Evolutionary conservation across 495 filamentous ascomycete species (phyloP).

Genomic region (Neurospora sublineolata): DNA sequence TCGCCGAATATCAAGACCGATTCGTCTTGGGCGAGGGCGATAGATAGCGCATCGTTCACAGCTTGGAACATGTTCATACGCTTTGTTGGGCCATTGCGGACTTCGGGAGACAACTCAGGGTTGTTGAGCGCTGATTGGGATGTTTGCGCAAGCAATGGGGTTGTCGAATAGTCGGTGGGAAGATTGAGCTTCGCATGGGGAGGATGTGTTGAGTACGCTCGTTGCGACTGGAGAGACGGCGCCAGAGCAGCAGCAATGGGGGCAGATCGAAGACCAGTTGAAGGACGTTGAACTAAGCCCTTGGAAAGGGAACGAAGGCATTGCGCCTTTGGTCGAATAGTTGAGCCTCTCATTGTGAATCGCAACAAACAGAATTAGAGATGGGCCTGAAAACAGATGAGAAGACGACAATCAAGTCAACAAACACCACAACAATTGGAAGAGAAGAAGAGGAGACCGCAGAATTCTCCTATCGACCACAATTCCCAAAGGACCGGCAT

Average conservation of each 20-base stretch:
- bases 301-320: not conserved
- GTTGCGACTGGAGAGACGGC: not conserved
- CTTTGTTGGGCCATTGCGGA: slow-evolving; percentile 59
- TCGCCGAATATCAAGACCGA: slow-evolving; percentile 88
- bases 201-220: slow-evolving; percentile 36
- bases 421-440: not conserved
- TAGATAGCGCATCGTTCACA: slow-evolving; percentile 78
- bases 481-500: not conserved
- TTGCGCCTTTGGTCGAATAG: slow-evolving; percentile 6
- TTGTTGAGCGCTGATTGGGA: slow-evolving; percentile 56
- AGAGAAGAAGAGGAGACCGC: not conserved
- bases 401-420: not conserved
- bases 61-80: slow-evolving; percentile 87
- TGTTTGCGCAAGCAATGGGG: slow-evolving; percentile 69
- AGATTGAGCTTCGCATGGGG: slow-evolving; percentile 60
- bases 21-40: slow-evolving; percentile 72
- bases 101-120: slow-evolving; percentile 50
- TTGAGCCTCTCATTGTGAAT: slow-evolving; percentile 12
- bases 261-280: not conserved
- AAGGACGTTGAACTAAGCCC: not conserved
- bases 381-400: not conserved
- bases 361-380: not conserved
- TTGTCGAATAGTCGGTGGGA: slow-evolving; percentile 78
- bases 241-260: not conserved
- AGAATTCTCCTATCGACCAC: not conserved